phyloP scores from a whole-genome alignment of 2,329 filamentous ascomycete species.

The Zymoseptoria pseudotritici region DNA sequence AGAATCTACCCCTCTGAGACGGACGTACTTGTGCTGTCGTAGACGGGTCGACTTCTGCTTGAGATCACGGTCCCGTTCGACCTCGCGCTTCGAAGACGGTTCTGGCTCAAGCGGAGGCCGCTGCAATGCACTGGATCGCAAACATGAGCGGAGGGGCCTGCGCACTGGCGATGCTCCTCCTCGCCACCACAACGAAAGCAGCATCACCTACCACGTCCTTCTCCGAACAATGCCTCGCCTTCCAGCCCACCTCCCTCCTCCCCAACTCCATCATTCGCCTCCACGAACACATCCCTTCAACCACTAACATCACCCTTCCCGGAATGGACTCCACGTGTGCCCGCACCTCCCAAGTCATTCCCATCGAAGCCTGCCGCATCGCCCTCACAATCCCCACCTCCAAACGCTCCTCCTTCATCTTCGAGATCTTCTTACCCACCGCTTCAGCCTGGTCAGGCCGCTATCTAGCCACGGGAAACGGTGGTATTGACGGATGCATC shows the following conservation, averaged over 20 bases:
- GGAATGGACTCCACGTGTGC: constrained; percentile 32
- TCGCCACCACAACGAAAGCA: not conserved
- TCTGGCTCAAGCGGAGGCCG: not conserved
- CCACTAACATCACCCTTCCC: constrained; percentile 22
- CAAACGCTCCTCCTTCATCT: constrained; percentile 33
- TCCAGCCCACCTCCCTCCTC: not conserved
- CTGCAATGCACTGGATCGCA: not conserved
- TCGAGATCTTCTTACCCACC: constrained; percentile 37
- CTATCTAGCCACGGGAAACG: constrained; percentile 31
- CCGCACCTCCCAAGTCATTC: constrained; percentile 24
- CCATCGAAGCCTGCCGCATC: constrained; percentile 35
- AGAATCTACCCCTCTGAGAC: not conserved
- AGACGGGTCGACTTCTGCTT: not conserved
- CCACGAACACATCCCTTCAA: constrained; percentile 19
- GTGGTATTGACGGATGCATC: constrained; percentile 34
- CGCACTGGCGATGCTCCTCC: not conserved
- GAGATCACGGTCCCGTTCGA: not conserved
- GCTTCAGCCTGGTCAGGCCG: constrained; percentile 36
- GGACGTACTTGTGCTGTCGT: not conserved
- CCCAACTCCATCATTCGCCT: constrained; percentile 22
- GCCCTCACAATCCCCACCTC: constrained; percentile 35
- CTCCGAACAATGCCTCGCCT: not conserved
- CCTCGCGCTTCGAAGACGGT: not conserved
- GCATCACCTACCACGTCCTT: not conserved
- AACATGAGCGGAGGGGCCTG: not conserved